Base-by-base conservation (phyloP, 345 rosid genomes). In the Raphanus raphanistrum region DNA sequence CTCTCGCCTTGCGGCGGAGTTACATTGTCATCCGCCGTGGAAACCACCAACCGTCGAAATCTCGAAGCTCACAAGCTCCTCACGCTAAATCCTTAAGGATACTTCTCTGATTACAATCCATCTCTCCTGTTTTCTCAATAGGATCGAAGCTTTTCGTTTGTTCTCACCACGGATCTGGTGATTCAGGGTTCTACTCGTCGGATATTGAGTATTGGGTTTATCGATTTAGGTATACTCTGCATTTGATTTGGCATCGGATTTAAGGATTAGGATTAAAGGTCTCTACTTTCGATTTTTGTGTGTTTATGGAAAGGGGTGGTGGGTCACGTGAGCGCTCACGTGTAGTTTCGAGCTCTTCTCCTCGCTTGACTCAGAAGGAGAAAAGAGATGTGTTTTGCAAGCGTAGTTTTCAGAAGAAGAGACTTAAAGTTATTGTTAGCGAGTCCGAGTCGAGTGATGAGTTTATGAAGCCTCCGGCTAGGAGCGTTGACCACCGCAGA, bases 371-470 rank as follows among this genome's bases (percentile, higher is more conserved):
- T 79, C 88, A 85, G 36, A 87, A 86, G 80, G 88, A 85, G 79
- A 88, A 88, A 67, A 81, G 87, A 12, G 89, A 84, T 80, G 90
- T 66, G 73, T 71, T 69, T 25, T 84, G 77, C 72, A 61, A 69
- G 83, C 2, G 2, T 2, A 79, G 57, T 80, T 80, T 63, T 45
- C 87, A 79, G 60, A 89, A 81, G 84, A 94, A 85, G 90, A 87
- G 90, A 89, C 82, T 85, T 5, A 90, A 91, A 86, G 38, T 81
- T 77, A 72, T 83, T 66, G 50, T 81, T 79, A 88, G 97, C 57
- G 96, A 91, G 74, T 91, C 93, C 0, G 94, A 86, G 58, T 92
- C 97, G 7, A 91, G 97, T 78, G 97, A 88, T 63, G 83, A 90
- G 84, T 81, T 84, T 52, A 68, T 80, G 74, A 69, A 86, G 79